Percentiles rank a stretch among this genome's conserved stretches.
These are phyloP conservation scores for Ceratocystis harringtonii DNA, from an alignment of 2,329 filamentous ascomycete species.

Conservation along the genomic window DNA sequence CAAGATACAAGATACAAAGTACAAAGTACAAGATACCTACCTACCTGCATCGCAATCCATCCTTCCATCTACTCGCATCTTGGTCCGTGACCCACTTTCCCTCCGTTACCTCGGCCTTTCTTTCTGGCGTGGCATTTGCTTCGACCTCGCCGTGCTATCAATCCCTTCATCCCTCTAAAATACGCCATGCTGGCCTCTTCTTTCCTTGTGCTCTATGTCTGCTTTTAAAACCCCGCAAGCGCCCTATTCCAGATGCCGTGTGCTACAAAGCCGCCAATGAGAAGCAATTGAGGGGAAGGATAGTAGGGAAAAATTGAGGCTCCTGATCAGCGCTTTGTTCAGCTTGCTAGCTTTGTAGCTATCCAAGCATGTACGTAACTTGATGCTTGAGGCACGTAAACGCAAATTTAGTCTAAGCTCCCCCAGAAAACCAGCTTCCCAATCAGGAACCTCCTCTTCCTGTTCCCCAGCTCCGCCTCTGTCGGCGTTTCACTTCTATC, in stretches of 20 bases:
- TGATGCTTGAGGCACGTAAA: background rate
- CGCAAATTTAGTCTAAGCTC: background rate
- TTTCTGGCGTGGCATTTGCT: background rate
- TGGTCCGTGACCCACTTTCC: slow-evolving; percentile 1
- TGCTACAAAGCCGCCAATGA: background rate
- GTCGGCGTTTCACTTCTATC: background rate
- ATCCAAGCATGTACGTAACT: background rate
- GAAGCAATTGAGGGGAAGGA: background rate
- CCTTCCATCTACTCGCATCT: background rate
- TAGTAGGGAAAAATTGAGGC: background rate
- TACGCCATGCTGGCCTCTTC: background rate
- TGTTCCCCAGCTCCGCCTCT: background rate
- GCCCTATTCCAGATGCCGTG: background rate
- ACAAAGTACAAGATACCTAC: no score
- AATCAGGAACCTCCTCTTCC: slow-evolving; percentile 1
- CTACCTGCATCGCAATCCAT: background rate
- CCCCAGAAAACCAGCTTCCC: background rate
- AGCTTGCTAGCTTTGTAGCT: background rate
- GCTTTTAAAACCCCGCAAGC: background rate
- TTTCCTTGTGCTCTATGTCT: background rate
- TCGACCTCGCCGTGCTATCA: background rate
- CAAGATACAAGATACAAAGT: no score
- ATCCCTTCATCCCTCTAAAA: background rate
- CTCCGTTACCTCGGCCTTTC: slow-evolving; percentile 5
- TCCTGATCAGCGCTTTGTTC: background rate